Base-by-base conservation (phyloP, 495 filamentous ascomycete genomes). In the Chlorociboria aeruginascens region DNA sequence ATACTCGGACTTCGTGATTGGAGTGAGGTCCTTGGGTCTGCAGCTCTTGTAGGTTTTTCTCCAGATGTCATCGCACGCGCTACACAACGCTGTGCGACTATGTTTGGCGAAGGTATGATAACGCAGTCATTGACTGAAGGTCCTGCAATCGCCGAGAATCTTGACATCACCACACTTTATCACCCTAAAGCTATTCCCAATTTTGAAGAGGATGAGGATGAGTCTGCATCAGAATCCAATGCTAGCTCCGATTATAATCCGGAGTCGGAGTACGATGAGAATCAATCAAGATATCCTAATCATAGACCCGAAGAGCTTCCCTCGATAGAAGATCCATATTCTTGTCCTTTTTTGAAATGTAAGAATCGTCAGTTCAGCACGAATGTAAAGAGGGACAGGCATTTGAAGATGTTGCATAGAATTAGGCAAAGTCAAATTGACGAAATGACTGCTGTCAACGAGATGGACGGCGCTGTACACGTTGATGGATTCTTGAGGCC, bases 11-110 rank as follows among this genome's bases (percentile, higher is more conserved):
- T 79, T 6, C 76, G 85, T 2, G 83, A 90, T 61, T 95, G 88
- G 88, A 81, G 81, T 37, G 83, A 89, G 46, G 73, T 92, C 1
- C 61, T 93, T 30, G 83, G 83, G 8, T 65, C 85, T 0, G 88
- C 88, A 16, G 72, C 83, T 0, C 69, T 89, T 49, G 74, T 69
- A 1, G 85, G 82, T 0, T 83, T 85, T 59, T 65, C 80, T 0
- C 55, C 71, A 1, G 58, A 61, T 4, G 82, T 78, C 6, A 67
- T 94, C 7, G 70, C 74, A 36, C 72, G 83, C 40, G 71, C 86
- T 0, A 73, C 79, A 3, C 66, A 78, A 55, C 69, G 88, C 32
- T 95, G 88, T 57, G 71, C 78, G 1, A 69, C 70, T 30, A 66
- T 95, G 0, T 89, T 92, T 56, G 71, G 69, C 0, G 73, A 86